phyloP scores from a whole-genome alignment of 768 basidiomycete species.

The Auriscalpium microsporum region DNA sequence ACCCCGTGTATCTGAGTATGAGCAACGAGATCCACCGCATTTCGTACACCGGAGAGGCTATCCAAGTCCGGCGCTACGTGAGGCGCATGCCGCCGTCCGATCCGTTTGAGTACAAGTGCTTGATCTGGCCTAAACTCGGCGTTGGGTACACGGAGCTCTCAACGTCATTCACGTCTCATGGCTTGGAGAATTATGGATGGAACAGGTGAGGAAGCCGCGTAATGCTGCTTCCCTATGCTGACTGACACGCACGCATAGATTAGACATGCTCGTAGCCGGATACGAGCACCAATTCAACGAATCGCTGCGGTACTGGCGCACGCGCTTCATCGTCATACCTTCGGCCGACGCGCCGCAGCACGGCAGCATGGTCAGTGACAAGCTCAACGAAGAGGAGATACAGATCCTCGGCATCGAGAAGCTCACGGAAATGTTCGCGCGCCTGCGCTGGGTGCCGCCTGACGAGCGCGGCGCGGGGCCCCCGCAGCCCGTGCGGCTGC shows the following conservation, averaged over 20 bases:
- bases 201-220: slow-evolving; percentile 46
- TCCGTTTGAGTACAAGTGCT: slow-evolving; percentile 71
- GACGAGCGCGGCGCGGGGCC: slow-evolving; percentile 41
- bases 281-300: slow-evolving; percentile 77
- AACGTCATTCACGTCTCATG: slow-evolving; percentile 69
- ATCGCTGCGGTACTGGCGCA: slow-evolving; percentile 87
- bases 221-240: background rate
- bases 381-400: slow-evolving; percentile 78
- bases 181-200: slow-evolving; percentile 79
- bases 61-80: slow-evolving; percentile 82
- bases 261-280: slow-evolving; percentile 81
- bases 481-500: slow-evolving; percentile 58
- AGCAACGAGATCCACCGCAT: slow-evolving; percentile 93
- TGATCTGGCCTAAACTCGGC: slow-evolving; percentile 91
- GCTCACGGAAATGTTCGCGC: slow-evolving; percentile 81
- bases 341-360: slow-evolving; percentile 56
- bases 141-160: slow-evolving; percentile 77
- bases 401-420: slow-evolving; percentile 86
- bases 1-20: slow-evolving; percentile 88
- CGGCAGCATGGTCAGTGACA: slow-evolving; percentile 52
- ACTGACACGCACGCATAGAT: slow-evolving; percentile 29
- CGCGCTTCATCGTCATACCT: slow-evolving; percentile 88
- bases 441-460: slow-evolving; percentile 67
- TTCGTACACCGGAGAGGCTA: slow-evolving; percentile 82
- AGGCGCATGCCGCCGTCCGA: slow-evolving; percentile 57